Base-by-base conservation (phyloP, 2,329 filamentous ascomycete genomes). In the Phialemoniopsis sp. region DNA sequence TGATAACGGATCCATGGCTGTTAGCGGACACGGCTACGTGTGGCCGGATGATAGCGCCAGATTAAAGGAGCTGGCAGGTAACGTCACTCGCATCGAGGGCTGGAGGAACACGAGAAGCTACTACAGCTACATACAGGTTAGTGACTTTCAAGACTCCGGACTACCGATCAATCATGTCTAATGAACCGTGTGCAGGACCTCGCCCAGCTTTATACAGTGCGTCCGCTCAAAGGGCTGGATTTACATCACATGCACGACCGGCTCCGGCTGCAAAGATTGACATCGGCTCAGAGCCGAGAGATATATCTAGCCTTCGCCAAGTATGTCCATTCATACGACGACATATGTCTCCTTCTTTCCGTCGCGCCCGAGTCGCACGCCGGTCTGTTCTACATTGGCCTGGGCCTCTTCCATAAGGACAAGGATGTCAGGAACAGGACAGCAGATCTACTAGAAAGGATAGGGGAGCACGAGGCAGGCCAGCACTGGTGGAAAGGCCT, bases 61-160 rank as follows among this genome's bases (percentile, higher is more conserved):
- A 62, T 77, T 86, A 52, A 85, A 83, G 52, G 93, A 98, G 63
- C 76, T 98, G 29, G 87, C 89, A 13, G 91, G 89, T 4, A 95
- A 95, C 45, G 89, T 93, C 34, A 89, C 87, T 41, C 78, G 93
- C 41, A 94, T 98, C 45, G 93, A 98, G 66, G 93, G 91, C 41
- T 98, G 93, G 93, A 82, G 93, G 50, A 94, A 89, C 47, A 97
- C 93, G 2, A 77, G 93, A 44, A 95, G 88, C 55, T 98, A 98
- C 58, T 95, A 94, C 65, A 89, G 87, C 49, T 97, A 89, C 57
- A 91, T 97, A 47, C 88, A 95, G 69, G 87, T 82, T 62, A 51
- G 68, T 32, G 36, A 33, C 14, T 12, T 10, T 15, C 8, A n/a
- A n/a, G n/a, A n/a, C n/a, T n/a, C n/a, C n/a, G n/a, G n/a, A n/a